Evolutionary conservation across 306 rosid genomes (phyloP).

Genomic region (Sindora glabra): DNA sequence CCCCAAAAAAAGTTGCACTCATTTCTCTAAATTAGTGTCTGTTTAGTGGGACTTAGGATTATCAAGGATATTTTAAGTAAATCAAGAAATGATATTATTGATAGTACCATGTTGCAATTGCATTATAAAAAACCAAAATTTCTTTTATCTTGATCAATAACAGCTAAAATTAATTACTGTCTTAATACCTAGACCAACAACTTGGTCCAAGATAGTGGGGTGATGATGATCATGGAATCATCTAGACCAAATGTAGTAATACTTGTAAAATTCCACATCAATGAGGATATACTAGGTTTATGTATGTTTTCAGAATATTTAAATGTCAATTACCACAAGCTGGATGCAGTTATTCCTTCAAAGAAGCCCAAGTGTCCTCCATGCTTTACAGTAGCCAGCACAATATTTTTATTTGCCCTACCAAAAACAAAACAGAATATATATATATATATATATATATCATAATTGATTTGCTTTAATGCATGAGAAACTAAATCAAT

Average conservation of each 20-base stretch:
- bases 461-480: background rate
- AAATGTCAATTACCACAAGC: conserved; percentile 72
- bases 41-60: background rate
- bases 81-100: conserved; percentile 2
- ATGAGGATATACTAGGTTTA: no score
- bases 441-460: no score
- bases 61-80: background rate
- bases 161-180: background rate
- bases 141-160: no score
- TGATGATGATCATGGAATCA: background rate
- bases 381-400: conserved; percentile 63
- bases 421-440: conserved; percentile 10
- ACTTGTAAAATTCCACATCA: no score
- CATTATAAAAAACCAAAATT: background rate
- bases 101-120: background rate
- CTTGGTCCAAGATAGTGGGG: background rate
- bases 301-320: no score
- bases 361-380: conserved; percentile 86
- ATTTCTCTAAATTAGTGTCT: background rate
- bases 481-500: conserved; percentile 9
- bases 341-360: conserved; percentile 76
- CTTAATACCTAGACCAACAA: background rate
- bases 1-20: background rate
- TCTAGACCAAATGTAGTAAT: background rate
- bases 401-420: conserved; percentile 63